These are phyloP conservation scores for Leishmania mexicana DNA, from an alignment of 208 protist genomes.

Conservation along the genomic window DNA sequence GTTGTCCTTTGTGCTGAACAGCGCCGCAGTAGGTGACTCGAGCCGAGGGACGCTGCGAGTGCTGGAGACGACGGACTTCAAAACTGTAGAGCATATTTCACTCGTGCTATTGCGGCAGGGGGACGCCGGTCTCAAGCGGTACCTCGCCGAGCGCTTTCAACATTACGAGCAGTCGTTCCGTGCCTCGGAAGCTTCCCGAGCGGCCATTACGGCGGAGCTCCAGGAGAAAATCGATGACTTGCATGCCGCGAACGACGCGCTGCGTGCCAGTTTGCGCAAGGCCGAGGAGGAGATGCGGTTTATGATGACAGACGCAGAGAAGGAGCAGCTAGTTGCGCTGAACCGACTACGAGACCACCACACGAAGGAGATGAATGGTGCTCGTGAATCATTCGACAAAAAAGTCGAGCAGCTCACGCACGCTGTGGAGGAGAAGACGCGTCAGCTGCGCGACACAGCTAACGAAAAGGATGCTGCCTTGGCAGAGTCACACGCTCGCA, in stretches of 20 bases:
- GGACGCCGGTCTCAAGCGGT: constrained; percentile 80
- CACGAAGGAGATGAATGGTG: constrained; percentile 14
- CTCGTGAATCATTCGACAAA: constrained; percentile 36
- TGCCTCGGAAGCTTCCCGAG: constrained; percentile 19
- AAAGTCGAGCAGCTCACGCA: constrained; percentile 22
- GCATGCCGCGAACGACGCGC: background rate
- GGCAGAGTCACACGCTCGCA: constrained; percentile 9
- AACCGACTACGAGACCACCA: constrained; percentile 33
- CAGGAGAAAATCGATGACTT: constrained; percentile 38
- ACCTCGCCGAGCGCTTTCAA: constrained; percentile 85
- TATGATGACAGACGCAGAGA: constrained; percentile 24
- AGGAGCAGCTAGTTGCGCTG: constrained; percentile 29
- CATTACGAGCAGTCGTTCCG: constrained; percentile 59
- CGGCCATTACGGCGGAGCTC: constrained; percentile 35
- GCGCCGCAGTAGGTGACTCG: constrained; percentile 9
- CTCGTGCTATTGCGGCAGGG: constrained; percentile 76
- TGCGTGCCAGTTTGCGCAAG: constrained; percentile 7
- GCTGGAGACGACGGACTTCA: constrained; percentile 73
- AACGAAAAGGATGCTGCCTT: constrained; percentile 19
- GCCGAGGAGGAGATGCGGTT: constrained; percentile 25
- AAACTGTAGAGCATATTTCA: constrained; percentile 86
- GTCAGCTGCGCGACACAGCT: constrained; percentile 25
- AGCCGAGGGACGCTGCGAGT: constrained; percentile 67
- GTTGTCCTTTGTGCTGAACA: constrained; percentile 43
- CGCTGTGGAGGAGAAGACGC: constrained; percentile 22